These are phyloP conservation scores for Hypoxylon fuscum DNA, from an alignment of 495 filamentous ascomycete genomes.

Conservation along the genomic window DNA sequence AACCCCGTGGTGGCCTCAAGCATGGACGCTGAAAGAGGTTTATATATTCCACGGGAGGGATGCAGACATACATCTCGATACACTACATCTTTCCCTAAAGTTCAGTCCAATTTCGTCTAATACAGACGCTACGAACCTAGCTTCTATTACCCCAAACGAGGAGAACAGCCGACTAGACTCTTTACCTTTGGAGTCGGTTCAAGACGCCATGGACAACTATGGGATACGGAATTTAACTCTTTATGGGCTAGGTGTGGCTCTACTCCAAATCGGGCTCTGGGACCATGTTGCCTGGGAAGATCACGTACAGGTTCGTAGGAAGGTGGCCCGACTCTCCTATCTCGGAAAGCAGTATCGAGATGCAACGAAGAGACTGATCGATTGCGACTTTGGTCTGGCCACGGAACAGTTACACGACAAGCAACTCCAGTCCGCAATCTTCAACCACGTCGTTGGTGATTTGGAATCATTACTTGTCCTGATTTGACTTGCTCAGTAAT, in stretches of 20 bases:
- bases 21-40: constrained; percentile 24
- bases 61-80: constrained; percentile 21
- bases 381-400: constrained; percentile 24
- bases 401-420: not conserved
- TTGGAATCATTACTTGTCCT: constrained; percentile 11
- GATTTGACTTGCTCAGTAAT: too few relatives aligned
- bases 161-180: not conserved
- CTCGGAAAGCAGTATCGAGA: constrained; percentile 12
- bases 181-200: constrained; percentile 3
- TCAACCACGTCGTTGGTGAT: constrained; percentile 3
- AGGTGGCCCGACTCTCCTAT: not conserved
- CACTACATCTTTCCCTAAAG: constrained; percentile 23
- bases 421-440: constrained; percentile 16
- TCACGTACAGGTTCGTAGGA: constrained; percentile 14
- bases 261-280: constrained; percentile 42
- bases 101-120: not conserved
- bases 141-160: not conserved
- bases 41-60: constrained; percentile 14
- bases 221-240: constrained; percentile 39
- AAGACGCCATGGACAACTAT: constrained; percentile 28
- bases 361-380: constrained; percentile 14
- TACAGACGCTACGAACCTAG: not conserved
- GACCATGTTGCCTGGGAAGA: constrained; percentile 15
- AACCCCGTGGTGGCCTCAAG: constrained; percentile 22
- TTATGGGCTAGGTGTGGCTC: constrained; percentile 38